phyloP scores from a whole-genome alignment of 495 filamentous ascomycete genomes.

The Penicillium waksmanii region DNA sequence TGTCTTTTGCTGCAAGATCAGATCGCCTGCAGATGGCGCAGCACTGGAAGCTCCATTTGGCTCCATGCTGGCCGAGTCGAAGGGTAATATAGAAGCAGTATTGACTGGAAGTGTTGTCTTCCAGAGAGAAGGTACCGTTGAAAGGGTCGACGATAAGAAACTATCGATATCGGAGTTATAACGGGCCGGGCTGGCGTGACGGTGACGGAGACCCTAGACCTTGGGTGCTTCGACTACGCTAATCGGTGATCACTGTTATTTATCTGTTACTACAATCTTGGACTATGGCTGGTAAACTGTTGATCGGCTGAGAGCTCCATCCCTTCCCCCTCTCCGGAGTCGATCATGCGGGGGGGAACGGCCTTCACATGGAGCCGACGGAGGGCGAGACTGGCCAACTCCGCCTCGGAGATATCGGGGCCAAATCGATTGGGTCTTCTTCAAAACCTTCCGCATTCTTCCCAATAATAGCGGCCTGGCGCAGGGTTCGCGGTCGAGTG shows the following conservation, averaged over 20 bases:
- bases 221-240: not conserved
- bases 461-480: conserved; percentile 11
- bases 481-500: conserved; percentile 7
- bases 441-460: conserved; percentile 11
- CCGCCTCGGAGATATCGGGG: conserved; percentile 30
- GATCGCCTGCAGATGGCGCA: conserved; percentile 41
- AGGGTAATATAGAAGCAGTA: not conserved
- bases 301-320: not conserved
- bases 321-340: not conserved
- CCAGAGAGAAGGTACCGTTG: too few relatives aligned
- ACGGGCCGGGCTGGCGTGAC: conserved; percentile 33
- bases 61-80: conserved; percentile 40
- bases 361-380: conserved; percentile 19
- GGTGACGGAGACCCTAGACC: not conserved
- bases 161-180: conserved; percentile 34
- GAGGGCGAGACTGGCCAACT: not conserved
- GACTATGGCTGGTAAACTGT: not conserved
- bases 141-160: not conserved
- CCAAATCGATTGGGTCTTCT: conserved; percentile 10
- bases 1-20: conserved; percentile 45
- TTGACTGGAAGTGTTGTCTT: too few relatives aligned
- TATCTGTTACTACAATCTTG: too few relatives aligned
- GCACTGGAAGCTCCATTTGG: conserved; percentile 39
- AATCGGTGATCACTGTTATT: too few relatives aligned
- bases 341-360: conserved; percentile 1